A percentile compares a stretch with the other conserved stretches of the same genome.
Evolutionary conservation across 1,284 basidiomycete genomes (phyloP).

Genomic region (Sanghuangporus sanghuang): DNA sequence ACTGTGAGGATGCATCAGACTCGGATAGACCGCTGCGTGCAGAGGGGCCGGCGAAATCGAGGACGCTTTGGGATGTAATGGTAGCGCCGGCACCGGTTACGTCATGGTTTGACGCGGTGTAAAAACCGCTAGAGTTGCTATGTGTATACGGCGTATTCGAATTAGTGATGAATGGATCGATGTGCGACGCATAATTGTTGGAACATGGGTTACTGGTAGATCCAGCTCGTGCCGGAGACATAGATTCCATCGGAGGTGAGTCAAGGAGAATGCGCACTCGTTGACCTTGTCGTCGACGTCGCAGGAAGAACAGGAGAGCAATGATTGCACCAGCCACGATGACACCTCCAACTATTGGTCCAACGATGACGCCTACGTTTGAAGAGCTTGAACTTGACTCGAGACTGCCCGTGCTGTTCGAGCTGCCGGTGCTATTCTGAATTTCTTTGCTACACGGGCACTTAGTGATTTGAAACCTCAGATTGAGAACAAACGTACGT

Average conservation of each 20-base stretch:
- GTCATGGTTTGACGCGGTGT: neutral
- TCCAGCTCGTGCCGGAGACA: neutral
- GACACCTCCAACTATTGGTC: conserved; percentile 1
- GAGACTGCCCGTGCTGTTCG: neutral
- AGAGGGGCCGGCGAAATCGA: neutral
- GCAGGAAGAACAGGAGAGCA: conserved; percentile 1
- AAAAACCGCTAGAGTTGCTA: neutral
- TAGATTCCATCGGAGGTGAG: neutral
- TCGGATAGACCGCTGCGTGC: neutral
- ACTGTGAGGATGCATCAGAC: neutral
- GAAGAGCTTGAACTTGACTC: neutral
- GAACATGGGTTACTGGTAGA: too few relatives aligned
- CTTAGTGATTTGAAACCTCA: too few relatives aligned
- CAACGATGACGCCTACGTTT: neutral
- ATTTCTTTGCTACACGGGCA: neutral
- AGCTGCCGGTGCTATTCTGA: neutral
- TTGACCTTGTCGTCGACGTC: conserved; percentile 1
- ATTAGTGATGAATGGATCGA: neutral
- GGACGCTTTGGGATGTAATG: too few relatives aligned
- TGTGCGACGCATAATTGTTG: neutral
- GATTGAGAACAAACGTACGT: neutral
- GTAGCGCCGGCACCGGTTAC: too few relatives aligned
- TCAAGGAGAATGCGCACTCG: neutral
- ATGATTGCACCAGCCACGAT: conserved; percentile 6
- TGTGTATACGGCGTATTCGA: neutral